Percentiles rank a stretch among this genome's conserved stretches.
phyloP scores from a whole-genome alignment of 1,139 yeast genomes.

The Magnusiomyces ingens region DNA sequence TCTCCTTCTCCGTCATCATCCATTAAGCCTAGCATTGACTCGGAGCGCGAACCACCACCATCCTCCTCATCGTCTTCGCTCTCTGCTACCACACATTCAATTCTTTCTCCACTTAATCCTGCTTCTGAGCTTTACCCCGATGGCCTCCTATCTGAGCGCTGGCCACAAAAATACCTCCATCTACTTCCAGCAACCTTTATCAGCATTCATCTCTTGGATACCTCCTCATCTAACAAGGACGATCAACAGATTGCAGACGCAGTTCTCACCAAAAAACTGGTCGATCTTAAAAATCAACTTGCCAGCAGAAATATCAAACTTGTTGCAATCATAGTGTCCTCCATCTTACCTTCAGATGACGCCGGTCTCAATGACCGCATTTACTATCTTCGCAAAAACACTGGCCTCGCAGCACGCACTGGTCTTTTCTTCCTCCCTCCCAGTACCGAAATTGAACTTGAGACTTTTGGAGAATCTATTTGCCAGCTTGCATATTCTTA shows the following conservation, averaged over 20 bases:
- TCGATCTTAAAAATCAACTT: conserved; percentile 32
- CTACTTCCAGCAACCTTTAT: conserved; percentile 41
- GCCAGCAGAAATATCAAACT: conserved; percentile 30
- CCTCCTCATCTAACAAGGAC: conserved; percentile 9
- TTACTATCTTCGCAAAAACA: conserved; percentile 35
- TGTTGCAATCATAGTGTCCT: conserved; percentile 31
- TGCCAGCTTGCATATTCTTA: conserved; percentile 37
- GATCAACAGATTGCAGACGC: conserved; percentile 30
- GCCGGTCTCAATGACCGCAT: conserved; percentile 36
- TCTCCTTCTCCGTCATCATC: neutral
- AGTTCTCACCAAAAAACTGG: conserved; percentile 34
- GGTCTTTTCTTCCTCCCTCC: conserved; percentile 41
- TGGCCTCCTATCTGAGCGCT: conserved; percentile 38
- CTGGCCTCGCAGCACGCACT: conserved; percentile 40
- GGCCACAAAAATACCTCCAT: conserved; percentile 46
- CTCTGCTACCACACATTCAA: conserved; percentile 26
- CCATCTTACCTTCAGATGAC: conserved; percentile 28
- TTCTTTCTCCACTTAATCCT: conserved; percentile 39
- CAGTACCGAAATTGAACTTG: conserved; percentile 36
- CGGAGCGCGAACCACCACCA: neutral
- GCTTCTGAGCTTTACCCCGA: conserved; percentile 38
- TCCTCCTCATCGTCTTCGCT: neutral
- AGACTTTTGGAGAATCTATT: conserved; percentile 35
- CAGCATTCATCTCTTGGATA: conserved; percentile 36
- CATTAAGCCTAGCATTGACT: neutral